Evolutionary conservation across 768 basidiomycete genomes (phyloP), one percentile per base, ranked within the genome.

Genomic region (Tremella fuciformis): DNA sequence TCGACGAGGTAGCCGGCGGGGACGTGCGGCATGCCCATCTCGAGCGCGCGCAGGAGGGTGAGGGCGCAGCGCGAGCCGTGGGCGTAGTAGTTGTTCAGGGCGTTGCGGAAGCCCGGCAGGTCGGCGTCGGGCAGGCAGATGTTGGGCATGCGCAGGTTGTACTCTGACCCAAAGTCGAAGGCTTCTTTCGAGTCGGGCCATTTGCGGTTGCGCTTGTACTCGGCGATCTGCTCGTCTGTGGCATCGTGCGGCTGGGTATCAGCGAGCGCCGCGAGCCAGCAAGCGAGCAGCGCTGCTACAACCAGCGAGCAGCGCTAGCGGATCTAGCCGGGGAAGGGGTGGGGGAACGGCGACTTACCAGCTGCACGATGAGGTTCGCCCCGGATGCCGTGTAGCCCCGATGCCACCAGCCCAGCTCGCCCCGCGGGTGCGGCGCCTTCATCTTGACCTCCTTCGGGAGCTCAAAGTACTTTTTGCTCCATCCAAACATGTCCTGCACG

Each of bases 371-470:
- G 52, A 66, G 62, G 53, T 69, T 65, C 13, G 62, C 52, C 0
- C 67, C 67, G 13, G 62, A 51, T 0, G 65, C 67, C 1, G 61
- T 60, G 22, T 69, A 69, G 2, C 67, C 67, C 8, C 59, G 57
- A 22, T 15, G 8, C 22, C 24, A 54, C 34, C n/a, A 18, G 22
- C 18, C 11, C 13, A 50, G 50, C 16, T 37, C 6, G 25, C 62
- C 47, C 37, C 51, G 49, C 60, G 44, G 44, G 50, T 71, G 70
- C 13, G 67, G 67, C 3, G 63, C 67, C 38, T 48, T 56, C 64
- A 64, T 58, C 57, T 71, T 71, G 1, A 59, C 40, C 34, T 71
- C 70, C 8, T 56, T 18, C 6, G 70, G 65, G 1, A 71, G 56
- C 15, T 34, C 60, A 47, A 69, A 72, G 29, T 34, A 34, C 29